These are phyloP conservation scores for Auricularia sp. DNA, from an alignment of 768 basidiomycete genomes.

Conservation along the genomic window DNA sequence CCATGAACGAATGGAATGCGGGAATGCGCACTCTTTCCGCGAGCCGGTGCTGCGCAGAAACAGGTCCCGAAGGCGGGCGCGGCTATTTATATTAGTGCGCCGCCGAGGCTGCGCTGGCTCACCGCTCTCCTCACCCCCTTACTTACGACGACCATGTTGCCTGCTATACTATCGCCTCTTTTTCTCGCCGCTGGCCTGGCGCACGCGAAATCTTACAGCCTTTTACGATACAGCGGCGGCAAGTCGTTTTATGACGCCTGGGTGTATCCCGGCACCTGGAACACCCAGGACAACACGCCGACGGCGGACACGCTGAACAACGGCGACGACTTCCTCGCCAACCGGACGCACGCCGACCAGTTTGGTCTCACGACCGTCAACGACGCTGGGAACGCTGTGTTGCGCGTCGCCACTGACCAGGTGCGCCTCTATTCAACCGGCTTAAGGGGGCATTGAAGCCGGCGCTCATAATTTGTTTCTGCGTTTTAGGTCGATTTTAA, in stretches of 20 bases:
- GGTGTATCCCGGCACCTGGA: background rate
- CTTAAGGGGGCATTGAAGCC: too few relatives aligned
- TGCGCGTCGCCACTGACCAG: conserved; percentile 10
- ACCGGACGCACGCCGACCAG: background rate
- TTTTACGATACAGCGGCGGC: background rate
- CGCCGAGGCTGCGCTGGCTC: too few relatives aligned
- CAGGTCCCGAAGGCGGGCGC: too few relatives aligned
- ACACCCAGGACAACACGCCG: background rate
- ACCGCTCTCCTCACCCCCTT: too few relatives aligned
- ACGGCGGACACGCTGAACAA: background rate
- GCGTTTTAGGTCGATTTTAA: too few relatives aligned
- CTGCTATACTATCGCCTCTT: background rate
- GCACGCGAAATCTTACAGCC: background rate
- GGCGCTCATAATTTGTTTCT: too few relatives aligned
- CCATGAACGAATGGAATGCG: too few relatives aligned
- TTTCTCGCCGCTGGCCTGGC: background rate
- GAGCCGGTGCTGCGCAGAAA: too few relatives aligned
- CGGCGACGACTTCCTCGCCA: background rate
- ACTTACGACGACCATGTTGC: too few relatives aligned
- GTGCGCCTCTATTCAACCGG: too few relatives aligned
- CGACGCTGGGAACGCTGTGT: conserved; percentile 12
- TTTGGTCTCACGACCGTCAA: conserved; percentile 12
- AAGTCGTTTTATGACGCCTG: background rate
- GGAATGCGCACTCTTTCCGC: too few relatives aligned
- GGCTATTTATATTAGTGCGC: too few relatives aligned